These are phyloP conservation scores for Komagataella pseudopastoris DNA, from an alignment of 805 yeast genomes.

Conservation along the genomic window DNA sequence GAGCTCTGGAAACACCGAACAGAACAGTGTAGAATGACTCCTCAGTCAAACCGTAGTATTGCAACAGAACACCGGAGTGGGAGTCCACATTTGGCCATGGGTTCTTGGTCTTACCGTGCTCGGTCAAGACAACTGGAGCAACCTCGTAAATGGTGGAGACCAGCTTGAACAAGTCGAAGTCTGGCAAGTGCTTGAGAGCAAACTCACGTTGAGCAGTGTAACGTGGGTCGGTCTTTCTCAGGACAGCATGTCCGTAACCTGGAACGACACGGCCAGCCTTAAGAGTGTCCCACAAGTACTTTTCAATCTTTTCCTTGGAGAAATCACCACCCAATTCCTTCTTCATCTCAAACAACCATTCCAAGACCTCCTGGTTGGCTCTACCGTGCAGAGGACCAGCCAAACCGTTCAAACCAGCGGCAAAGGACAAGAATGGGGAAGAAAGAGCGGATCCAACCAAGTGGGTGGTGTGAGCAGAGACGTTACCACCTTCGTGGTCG, in stretches of 20 bases:
- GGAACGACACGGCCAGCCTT: slow-evolving; percentile 79
- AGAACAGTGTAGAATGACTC: slow-evolving; percentile 75
- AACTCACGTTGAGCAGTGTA: slow-evolving; percentile 79
- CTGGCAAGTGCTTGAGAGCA: slow-evolving; percentile 63
- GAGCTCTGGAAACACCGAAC: slow-evolving; percentile 79
- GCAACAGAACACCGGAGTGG: slow-evolving; percentile 74
- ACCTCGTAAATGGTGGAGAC: slow-evolving; percentile 70
- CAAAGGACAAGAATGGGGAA: slow-evolving; percentile 63
- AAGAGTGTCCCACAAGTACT: slow-evolving; percentile 66
- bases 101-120: slow-evolving; percentile 85
- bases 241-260: slow-evolving; percentile 82
- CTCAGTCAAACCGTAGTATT: slow-evolving; percentile 76
- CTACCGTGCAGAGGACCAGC: slow-evolving; percentile 86
- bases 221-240: slow-evolving; percentile 83
- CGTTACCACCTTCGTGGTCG: slow-evolving; percentile 88
- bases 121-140: slow-evolving; percentile 68
- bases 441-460: slow-evolving; percentile 75
- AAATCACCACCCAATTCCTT: slow-evolving; percentile 58
- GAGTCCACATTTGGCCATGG: slow-evolving; percentile 92
- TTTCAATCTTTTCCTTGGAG: slow-evolving; percentile 55
- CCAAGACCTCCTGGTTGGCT: slow-evolving; percentile 79
- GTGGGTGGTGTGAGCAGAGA: slow-evolving; percentile 79
- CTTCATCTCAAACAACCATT: slow-evolving; percentile 61
- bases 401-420: slow-evolving; percentile 76
- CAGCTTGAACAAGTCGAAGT: slow-evolving; percentile 65